Evolutionary conservation across 2,329 filamentous ascomycete genomes (phyloP).

Genomic region (Fusarium pseudonygamai): DNA sequence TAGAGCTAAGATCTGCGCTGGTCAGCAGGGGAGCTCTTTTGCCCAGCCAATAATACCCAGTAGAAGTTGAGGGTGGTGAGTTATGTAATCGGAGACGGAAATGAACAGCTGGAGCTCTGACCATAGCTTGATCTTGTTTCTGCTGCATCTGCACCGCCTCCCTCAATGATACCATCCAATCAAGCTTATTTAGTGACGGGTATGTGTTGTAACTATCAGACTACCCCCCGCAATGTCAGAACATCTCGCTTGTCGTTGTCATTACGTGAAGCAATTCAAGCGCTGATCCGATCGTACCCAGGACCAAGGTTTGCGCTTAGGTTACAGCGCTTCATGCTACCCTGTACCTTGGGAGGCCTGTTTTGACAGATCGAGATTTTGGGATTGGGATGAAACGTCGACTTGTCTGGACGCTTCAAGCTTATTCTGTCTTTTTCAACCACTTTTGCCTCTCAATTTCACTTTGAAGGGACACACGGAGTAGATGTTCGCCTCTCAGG

Average conservation of each 20-base stretch:
- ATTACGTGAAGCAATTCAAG: not conserved
- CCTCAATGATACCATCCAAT: not conserved
- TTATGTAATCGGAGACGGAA: constrained; percentile 3
- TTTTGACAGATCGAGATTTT: not conserved
- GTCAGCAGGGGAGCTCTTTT: not conserved
- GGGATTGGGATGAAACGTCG: not conserved
- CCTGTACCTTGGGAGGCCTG: not conserved
- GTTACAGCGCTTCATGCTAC: not conserved
- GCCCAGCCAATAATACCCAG: rapidly evolving
- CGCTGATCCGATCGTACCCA: not conserved
- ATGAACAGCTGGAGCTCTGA: not conserved
- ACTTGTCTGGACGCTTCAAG: not conserved
- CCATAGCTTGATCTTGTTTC: not conserved
- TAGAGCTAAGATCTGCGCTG: not conserved
- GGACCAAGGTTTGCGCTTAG: not conserved
- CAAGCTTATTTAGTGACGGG: not conserved
- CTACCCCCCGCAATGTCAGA: not conserved
- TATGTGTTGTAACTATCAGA: not conserved
- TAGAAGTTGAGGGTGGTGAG: rapidly evolving
- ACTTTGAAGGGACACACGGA: not conserved
- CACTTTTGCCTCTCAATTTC: not conserved
- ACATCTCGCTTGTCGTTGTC: not conserved
- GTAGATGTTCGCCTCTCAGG: not conserved
- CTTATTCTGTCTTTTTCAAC: not conserved
- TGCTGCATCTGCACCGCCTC: not conserved